These are phyloP conservation scores for Neurospora sp. DNA, from an alignment of 2,329 filamentous ascomycete species.

Conservation along the genomic window DNA sequence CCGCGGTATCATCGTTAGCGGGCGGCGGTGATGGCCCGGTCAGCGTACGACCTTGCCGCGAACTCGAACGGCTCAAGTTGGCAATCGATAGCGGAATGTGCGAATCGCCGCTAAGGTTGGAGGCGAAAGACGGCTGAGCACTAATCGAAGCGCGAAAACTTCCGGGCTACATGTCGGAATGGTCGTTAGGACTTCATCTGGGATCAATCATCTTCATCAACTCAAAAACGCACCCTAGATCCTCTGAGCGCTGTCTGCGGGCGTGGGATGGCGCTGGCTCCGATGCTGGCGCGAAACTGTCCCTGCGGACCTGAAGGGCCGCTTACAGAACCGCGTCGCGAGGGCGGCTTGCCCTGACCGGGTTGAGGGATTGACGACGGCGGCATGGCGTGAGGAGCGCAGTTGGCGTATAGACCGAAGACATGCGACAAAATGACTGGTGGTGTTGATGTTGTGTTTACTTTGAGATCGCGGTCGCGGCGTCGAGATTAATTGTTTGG, in stretches of 20 bases:
- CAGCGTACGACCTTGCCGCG: conserved; percentile 13
- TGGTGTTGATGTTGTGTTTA: neutral
- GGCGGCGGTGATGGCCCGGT: conserved; percentile 14
- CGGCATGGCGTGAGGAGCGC: conserved; percentile 7
- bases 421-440: neutral
- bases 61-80: conserved; percentile 15
- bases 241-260: conserved; percentile 19
- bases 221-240: conserved; percentile 19
- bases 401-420: neutral
- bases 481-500: neutral
- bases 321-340: conserved; percentile 15
- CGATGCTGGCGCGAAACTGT: conserved; percentile 18
- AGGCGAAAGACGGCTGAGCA: conserved; percentile 28
- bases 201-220: neutral
- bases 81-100: conserved; percentile 6
- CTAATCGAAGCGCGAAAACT: conserved; percentile 19
- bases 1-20: conserved; percentile 21
- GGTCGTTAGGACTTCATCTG: neutral
- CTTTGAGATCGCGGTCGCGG: neutral
- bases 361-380: conserved; percentile 17
- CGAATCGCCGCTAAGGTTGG: conserved; percentile 25
- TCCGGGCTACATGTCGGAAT: conserved; percentile 14
- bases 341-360: neutral
- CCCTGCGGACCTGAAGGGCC: conserved; percentile 8
- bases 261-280: conserved; percentile 16